Conservation (phyloP, 1,139 yeast genomes). For the Meyerozyma elateridarum region DNA sequence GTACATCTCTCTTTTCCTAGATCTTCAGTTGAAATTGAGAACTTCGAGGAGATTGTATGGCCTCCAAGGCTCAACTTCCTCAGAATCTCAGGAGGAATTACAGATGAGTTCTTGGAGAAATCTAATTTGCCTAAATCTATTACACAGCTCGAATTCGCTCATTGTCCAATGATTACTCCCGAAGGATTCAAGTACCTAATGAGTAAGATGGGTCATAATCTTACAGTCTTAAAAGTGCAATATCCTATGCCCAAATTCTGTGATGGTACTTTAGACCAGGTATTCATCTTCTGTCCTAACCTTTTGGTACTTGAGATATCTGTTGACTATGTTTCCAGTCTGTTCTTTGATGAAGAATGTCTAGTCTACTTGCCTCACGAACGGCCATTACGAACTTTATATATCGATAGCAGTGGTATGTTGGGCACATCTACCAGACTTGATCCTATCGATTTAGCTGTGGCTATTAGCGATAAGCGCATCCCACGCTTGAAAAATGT, state of each 20-base stretch:
- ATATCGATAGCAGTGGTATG: conserved; percentile 82
- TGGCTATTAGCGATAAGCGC: conserved; percentile 76
- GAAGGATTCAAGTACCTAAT: conserved; percentile 58
- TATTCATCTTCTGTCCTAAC: conserved; percentile 73
- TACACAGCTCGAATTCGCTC: conserved; percentile 70
- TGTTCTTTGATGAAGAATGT: conserved; percentile 57
- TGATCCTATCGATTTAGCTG: conserved; percentile 82
- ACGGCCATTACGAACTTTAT: conserved; percentile 61
- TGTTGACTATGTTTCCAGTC: conserved; percentile 76
- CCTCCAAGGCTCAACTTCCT: conserved; percentile 70
- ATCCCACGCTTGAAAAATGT: conserved; percentile 63
- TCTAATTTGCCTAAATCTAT: conserved; percentile 71
- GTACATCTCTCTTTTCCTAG: conserved; percentile 85
- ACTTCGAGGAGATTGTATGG: conserved; percentile 53
- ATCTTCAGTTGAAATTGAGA: conserved; percentile 73
- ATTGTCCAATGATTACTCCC: conserved; percentile 74
- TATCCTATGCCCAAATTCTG: conserved; percentile 86
- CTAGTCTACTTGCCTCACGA: conserved; percentile 33
- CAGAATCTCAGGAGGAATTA: conserved; percentile 83
- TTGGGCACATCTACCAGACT: conserved; percentile 79
- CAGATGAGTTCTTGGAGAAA: conserved; percentile 67
- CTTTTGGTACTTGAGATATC: conserved; percentile 58
- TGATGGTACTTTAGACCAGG: conserved; percentile 65
- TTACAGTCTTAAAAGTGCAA: conserved; percentile 60
- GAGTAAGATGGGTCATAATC: conserved; percentile 57